These are phyloP conservation scores for Yamadazyma kanchanaburiensis DNA, from an alignment of 1,139 yeast genomes.

Conservation along the genomic window DNA sequence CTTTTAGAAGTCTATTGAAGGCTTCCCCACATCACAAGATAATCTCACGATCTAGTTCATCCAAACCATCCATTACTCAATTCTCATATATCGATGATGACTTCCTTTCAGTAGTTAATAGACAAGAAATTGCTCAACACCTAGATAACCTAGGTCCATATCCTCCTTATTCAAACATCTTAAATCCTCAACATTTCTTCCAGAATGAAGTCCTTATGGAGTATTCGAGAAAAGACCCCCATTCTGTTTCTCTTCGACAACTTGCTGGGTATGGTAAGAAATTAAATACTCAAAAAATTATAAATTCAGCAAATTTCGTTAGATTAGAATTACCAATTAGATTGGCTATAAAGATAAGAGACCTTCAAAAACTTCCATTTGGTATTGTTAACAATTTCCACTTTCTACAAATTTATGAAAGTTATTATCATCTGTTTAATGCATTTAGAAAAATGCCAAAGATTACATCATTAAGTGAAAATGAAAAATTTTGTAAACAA, in stretches of 20 bases:
- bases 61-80: conserved; percentile 16
- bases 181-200: conserved; percentile 74
- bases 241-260: conserved; percentile 85
- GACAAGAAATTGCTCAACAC: conserved; percentile 40
- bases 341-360: conserved; percentile 74
- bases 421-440: conserved; percentile 84
- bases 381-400: conserved; percentile 83
- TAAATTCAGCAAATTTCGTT: conserved; percentile 84
- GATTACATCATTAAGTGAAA: conserved; percentile 68
- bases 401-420: conserved; percentile 81
- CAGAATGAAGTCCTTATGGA: conserved; percentile 74
- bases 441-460: conserved; percentile 70
- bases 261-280: conserved; percentile 85
- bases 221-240: conserved; percentile 66
- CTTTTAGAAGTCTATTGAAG: no score
- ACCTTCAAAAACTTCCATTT: conserved; percentile 79
- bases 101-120: conserved; percentile 27
- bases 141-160: conserved; percentile 41
- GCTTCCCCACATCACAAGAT: no score
- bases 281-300: conserved; percentile 72
- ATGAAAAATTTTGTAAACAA: conserved; percentile 64
- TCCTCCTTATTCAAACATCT: conserved; percentile 41
- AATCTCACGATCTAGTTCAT: neutral
- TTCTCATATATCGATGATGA: conserved; percentile 31
- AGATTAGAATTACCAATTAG: conserved; percentile 81